Conservation (phyloP, 2,329 filamentous ascomycete species). For the Neodidymelliopsis sp. region DNA sequence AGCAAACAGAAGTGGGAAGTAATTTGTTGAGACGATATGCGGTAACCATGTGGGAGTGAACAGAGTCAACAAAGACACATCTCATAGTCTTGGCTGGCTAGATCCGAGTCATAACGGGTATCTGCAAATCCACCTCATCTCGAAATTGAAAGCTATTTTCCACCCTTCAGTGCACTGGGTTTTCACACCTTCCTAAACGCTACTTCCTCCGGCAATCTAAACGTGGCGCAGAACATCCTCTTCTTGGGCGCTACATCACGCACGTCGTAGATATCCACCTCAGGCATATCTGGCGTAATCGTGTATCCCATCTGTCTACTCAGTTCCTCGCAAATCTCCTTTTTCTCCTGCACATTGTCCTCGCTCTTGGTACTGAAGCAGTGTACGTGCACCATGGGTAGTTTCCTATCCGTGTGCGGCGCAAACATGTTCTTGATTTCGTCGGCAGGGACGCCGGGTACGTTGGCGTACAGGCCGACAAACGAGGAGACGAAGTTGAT, state of each 20-base stretch:
- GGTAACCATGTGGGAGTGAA: no score
- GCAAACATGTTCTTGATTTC: conserved; percentile 42
- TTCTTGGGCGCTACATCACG: conserved; percentile 92
- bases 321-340: conserved; percentile 71
- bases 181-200: conserved; percentile 67
- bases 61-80: no score
- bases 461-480: conserved; percentile 79
- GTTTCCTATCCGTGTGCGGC: conserved; percentile 58
- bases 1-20: no score
- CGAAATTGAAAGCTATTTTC: no score
- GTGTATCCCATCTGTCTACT: conserved; percentile 66
- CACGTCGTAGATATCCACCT: conserved; percentile 69
- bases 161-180: neutral
- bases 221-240: conserved; percentile 95
- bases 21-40: no score
- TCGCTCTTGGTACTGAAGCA: conserved; percentile 88
- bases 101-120: no score
- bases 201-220: conserved; percentile 81
- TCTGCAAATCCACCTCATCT: no score
- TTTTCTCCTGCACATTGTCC: conserved; percentile 68
- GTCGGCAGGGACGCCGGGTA: conserved; percentile 31
- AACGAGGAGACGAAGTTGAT: conserved; percentile 82
- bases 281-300: conserved; percentile 65
- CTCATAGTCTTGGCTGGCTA: no score
- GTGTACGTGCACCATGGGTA: conserved; percentile 92